Evolutionary conservation across 208 protist genomes (phyloP).

Genomic region (Pavlovales sp.): DNA sequence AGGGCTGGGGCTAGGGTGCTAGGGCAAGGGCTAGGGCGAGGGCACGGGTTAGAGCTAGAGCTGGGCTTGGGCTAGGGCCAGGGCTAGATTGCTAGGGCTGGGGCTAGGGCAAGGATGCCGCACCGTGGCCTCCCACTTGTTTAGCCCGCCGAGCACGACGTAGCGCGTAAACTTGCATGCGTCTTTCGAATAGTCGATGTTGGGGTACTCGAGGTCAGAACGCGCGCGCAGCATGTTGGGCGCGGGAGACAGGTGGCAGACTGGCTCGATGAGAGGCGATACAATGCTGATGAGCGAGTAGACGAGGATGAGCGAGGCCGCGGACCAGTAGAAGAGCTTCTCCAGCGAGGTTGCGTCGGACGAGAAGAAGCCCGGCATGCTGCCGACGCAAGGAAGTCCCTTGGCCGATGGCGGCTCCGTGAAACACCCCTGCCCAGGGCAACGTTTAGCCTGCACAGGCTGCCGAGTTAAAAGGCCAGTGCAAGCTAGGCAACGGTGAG

Average conservation of each 20-base stretch:
- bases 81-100: too few relatives aligned
- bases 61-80: too few relatives aligned
- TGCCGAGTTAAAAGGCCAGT: too few relatives aligned
- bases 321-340: not conserved
- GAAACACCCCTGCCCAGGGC: too few relatives aligned
- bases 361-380: constrained; percentile 27
- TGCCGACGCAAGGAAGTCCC: too few relatives aligned
- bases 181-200: not conserved
- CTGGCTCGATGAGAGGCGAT: not conserved
- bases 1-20: too few relatives aligned
- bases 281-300: not conserved
- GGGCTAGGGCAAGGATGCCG: too few relatives aligned
- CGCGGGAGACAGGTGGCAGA: not conserved
- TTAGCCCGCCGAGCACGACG: not conserved
- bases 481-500: too few relatives aligned
- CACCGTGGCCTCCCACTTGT: constrained; percentile 25
- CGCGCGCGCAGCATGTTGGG: not conserved
- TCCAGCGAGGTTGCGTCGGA: not conserved
- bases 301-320: not conserved
- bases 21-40: too few relatives aligned
- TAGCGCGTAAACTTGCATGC: not conserved
- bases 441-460: too few relatives aligned
- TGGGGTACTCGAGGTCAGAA: not conserved
- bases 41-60: too few relatives aligned
- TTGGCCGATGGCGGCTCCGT: too few relatives aligned